Evolutionary conservation across 2,329 filamentous ascomycete species (phyloP).

Genomic region (Ophiostoma sp.): DNA sequence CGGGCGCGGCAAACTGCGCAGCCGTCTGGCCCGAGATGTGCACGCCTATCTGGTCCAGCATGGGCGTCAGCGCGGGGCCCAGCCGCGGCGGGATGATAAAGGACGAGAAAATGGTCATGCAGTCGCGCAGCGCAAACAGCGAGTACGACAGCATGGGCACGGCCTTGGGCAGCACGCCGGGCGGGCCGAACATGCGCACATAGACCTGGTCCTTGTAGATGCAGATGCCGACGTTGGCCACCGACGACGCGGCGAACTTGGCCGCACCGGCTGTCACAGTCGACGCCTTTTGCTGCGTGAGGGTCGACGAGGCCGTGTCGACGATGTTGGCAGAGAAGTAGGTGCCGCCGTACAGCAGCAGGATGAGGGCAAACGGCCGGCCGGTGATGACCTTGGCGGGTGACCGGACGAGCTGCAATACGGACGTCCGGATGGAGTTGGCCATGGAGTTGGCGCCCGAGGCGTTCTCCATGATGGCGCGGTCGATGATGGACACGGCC

Average conservation of each 20-base stretch:
- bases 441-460: constrained; percentile 59
- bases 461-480: constrained; percentile 81
- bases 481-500: constrained; percentile 80
- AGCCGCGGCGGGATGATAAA: constrained; percentile 85
- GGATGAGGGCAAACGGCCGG: constrained; percentile 64
- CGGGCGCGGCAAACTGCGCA: constrained; percentile 77
- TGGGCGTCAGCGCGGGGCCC: constrained; percentile 59
- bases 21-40: constrained; percentile 51
- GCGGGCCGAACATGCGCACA: constrained; percentile 72
- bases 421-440: constrained; percentile 54
- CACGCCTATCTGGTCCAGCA: constrained; percentile 34
- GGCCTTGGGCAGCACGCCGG: constrained; percentile 44
- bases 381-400: constrained; percentile 59
- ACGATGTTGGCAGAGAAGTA: constrained; percentile 84
- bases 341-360: constrained; percentile 76
- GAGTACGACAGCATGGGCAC: constrained; percentile 67
- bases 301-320: constrained; percentile 70
- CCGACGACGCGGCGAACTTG: constrained; percentile 76
- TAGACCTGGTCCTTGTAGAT: constrained; percentile 88
- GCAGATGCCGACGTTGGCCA: constrained; percentile 79
- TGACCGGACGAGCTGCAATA: constrained; percentile 51
- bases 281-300: constrained; percentile 46
- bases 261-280: constrained; percentile 65
- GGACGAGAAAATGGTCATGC: constrained; percentile 81
- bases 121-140: constrained; percentile 78